Percentiles rank a stretch among this genome's conserved stretches.
Evolutionary conservation across 108 stramenopile species (phyloP).

Genomic region (Schizochytrium sp.): DNA sequence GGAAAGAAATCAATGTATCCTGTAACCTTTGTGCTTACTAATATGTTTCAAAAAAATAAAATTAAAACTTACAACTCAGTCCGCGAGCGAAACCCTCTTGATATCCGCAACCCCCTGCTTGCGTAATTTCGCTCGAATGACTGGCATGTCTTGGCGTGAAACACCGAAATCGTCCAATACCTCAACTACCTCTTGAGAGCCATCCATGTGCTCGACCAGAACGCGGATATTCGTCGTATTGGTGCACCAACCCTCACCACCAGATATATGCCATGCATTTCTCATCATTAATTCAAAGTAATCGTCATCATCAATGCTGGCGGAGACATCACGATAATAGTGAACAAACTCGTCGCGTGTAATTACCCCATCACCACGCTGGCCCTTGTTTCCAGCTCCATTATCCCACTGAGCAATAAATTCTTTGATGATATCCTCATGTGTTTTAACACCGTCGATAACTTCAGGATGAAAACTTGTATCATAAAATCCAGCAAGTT

Average conservation of each 20-base stretch:
- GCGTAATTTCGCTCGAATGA: constrained; percentile 60
- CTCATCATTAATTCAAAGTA: constrained; percentile 82
- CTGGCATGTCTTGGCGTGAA: constrained; percentile 63
- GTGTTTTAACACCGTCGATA: constrained; percentile 63
- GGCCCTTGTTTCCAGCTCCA: constrained; percentile 69
- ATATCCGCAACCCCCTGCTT: constrained; percentile 57
- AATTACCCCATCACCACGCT: constrained; percentile 72
- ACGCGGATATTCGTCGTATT: constrained; percentile 70
- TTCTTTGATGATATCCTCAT: constrained; percentile 71
- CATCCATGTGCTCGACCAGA: constrained; percentile 73
- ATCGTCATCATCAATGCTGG: constrained; percentile 75
- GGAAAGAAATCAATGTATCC: too few species aligned
- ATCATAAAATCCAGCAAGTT: constrained; percentile 69
- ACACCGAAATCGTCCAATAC: constrained; percentile 70
- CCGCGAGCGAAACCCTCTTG: not conserved
- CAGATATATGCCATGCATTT: constrained; percentile 72
- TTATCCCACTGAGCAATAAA: constrained; percentile 68
- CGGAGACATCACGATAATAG: constrained; percentile 76
- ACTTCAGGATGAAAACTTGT: constrained; percentile 76
- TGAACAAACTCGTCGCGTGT: constrained; percentile 73
- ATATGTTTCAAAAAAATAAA: not conserved
- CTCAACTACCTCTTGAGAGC: constrained; percentile 72
- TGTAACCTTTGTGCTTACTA: too few species aligned
- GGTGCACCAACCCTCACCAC: constrained; percentile 72
- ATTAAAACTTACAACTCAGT: constrained; percentile 12